Percentiles rank a stretch among this genome's conserved stretches.
Evolutionary conservation across 306 rosid genomes (phyloP).

Genomic region (Vigna reflexopilosa): DNA sequence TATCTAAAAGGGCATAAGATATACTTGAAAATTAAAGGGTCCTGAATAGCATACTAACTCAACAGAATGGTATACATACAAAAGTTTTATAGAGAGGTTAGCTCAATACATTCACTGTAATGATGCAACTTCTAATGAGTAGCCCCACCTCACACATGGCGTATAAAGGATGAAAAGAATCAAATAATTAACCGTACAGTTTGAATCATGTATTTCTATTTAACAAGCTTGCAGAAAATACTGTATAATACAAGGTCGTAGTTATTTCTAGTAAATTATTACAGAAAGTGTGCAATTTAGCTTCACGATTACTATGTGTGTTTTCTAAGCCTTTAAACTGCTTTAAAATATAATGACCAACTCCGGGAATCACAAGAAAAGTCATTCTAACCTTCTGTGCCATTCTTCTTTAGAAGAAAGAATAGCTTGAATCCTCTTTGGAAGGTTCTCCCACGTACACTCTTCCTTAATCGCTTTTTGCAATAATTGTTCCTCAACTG

Average conservation of each 20-base stretch:
- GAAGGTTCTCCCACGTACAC: constrained; percentile 92
- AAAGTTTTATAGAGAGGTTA: constrained; percentile 3
- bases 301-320: neutral
- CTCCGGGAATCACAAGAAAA: neutral
- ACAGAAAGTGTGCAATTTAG: neutral
- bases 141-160: neutral
- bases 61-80: neutral
- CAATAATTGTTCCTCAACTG: constrained; percentile 84
- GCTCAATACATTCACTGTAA: constrained; percentile 3
- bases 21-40: constrained; percentile 12
- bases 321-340: too few relatives aligned
- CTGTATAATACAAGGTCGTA: neutral
- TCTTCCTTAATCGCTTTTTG: constrained; percentile 87
- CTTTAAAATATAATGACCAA: too few relatives aligned
- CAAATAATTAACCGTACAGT: neutral
- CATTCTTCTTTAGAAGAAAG: constrained; percentile 92
- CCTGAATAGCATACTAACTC: constrained; percentile 8
- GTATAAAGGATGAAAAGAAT: neutral
- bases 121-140: neutral
- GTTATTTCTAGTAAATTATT: neutral
- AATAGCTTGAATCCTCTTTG: constrained; percentile 81
- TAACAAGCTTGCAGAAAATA: neutral
- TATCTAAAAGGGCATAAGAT: neutral
- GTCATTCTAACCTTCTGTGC: constrained; percentile 75
- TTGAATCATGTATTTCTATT: neutral